Evolutionary conservation across 352 stramenopile genomes (phyloP), one percentile per base, ranked within the genome.

Genomic region (Phytophthora podocarpi): DNA sequence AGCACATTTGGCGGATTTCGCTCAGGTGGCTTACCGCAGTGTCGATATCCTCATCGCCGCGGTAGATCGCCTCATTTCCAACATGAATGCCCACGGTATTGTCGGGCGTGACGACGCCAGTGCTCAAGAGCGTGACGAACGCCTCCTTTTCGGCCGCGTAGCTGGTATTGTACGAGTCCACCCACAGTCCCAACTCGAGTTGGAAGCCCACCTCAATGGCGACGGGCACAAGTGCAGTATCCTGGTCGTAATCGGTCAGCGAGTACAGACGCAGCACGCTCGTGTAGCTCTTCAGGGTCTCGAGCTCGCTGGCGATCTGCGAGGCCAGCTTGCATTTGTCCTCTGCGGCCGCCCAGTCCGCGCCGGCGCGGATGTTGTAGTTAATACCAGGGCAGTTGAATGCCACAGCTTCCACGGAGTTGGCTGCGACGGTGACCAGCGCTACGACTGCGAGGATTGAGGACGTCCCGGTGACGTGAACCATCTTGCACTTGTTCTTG

Each of bases 181-280:
- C 80, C 78, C 76, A 90, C 31, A 90, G 70, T 21, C 78, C 81
- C 11, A 87, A 55, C 37, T 72, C 67, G 31, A 90, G 57, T 46
- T 78, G 67, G 10, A 90, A 21, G 0, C 72, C 74, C 4, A 63
- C 69, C 2, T 52, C 37, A 39, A 78, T 72, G 27, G 72, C 80
- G 10, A 64, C 64, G 2, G 59, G 70, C 2, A 84, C 52, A 9
- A 90, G 52, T 2, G 76, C 23, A 9, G 56, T 41, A 2, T 57
- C 66, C 35, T 82, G 77, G 40, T 72, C 30, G 52, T 69, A 82
- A 34, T 85, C 74, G 13, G 64, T 40, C 28, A 88, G 69, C 21
- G 59, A 74, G 70, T 90, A 88, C 53, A 90, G 76, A 45, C 81
- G 81, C 53, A 90, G 74, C 45, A 68, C 66, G 39, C 80, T 65